phyloP scores from a whole-genome alignment of 805 yeast genomes.

The Metschnikowia kunwiensis region DNA sequence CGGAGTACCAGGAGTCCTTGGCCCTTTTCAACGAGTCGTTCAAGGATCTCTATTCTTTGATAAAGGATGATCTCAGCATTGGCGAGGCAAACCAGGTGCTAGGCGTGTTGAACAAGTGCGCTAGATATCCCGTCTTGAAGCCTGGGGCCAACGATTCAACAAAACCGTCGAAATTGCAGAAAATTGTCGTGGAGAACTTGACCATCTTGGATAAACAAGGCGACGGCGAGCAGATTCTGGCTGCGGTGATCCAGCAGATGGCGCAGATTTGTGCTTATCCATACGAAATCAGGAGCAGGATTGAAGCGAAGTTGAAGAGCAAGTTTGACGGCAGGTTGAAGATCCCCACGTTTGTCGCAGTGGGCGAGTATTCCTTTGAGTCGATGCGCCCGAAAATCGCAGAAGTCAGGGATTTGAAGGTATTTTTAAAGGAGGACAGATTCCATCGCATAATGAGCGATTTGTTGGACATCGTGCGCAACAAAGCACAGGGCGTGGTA shows the following conservation, averaged over 20 bases:
- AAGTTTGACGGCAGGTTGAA: slow-evolving; percentile 35
- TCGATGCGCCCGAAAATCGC: slow-evolving; percentile 40
- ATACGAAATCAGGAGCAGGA: slow-evolving; percentile 56
- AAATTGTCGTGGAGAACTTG: slow-evolving; percentile 51
- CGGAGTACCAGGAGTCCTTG: slow-evolving; percentile 58
- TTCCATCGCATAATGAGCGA: slow-evolving; percentile 46
- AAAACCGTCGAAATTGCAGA: slow-evolving; percentile 60
- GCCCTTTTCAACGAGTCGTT: slow-evolving; percentile 55
- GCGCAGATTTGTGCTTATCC: slow-evolving; percentile 55
- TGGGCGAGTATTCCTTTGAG: slow-evolving; percentile 48
- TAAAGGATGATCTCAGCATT: slow-evolving; percentile 27
- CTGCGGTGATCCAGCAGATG: slow-evolving; percentile 51
- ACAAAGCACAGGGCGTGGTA: slow-evolving; percentile 38
- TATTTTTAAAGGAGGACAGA: slow-evolving; percentile 44
- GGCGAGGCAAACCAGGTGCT: slow-evolving; percentile 50
- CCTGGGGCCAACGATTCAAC: slow-evolving; percentile 50
- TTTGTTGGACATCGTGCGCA: slow-evolving; percentile 50
- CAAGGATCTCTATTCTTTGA: slow-evolving; percentile 43
- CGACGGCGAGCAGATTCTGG: slow-evolving; percentile 34
- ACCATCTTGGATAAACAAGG: slow-evolving; percentile 21
- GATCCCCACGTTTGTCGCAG: slow-evolving; percentile 63
- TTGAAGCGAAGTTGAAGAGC: slow-evolving; percentile 49
- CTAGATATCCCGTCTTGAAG: slow-evolving; percentile 72
- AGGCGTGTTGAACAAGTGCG: slow-evolving; percentile 58
- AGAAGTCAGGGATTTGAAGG: slow-evolving; percentile 25